Conservation (phyloP, 148 eudicot species). For the Diospyros lotus region DNA sequence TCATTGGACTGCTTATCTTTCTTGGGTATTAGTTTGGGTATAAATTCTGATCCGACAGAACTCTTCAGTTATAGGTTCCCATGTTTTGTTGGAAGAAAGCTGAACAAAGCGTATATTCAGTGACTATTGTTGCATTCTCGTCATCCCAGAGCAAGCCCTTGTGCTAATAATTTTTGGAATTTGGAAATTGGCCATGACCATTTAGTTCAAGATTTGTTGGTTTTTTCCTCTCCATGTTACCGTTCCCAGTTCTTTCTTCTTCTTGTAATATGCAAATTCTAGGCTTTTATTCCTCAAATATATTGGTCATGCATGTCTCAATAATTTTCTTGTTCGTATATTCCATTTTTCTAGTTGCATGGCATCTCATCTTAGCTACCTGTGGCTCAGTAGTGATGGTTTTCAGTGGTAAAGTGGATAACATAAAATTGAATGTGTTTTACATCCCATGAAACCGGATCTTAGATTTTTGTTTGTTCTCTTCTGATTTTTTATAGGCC, state of each 20-base stretch:
- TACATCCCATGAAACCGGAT: not conserved
- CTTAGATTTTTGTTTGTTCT: not conserved
- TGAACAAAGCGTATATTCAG: not conserved
- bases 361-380: not conserved
- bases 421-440: not conserved
- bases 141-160: not conserved
- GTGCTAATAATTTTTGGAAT: not conserved
- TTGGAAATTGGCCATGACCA: not conserved
- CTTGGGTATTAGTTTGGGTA: not conserved
- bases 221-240: no score
- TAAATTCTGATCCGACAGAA: not conserved
- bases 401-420: not conserved
- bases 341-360: not conserved
- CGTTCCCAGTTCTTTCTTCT: no score
- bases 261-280: no score
- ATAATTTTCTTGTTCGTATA: not conserved
- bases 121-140: not conserved
- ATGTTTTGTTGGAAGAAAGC: not conserved
- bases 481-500: not conserved
- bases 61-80: not conserved
- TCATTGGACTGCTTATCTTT: not conserved
- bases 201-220: not conserved
- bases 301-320: not conserved
- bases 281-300: not conserved
- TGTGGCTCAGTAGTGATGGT: not conserved